Conservation (phyloP, 2,329 filamentous ascomycete species). For the Cadophora sp. region DNA sequence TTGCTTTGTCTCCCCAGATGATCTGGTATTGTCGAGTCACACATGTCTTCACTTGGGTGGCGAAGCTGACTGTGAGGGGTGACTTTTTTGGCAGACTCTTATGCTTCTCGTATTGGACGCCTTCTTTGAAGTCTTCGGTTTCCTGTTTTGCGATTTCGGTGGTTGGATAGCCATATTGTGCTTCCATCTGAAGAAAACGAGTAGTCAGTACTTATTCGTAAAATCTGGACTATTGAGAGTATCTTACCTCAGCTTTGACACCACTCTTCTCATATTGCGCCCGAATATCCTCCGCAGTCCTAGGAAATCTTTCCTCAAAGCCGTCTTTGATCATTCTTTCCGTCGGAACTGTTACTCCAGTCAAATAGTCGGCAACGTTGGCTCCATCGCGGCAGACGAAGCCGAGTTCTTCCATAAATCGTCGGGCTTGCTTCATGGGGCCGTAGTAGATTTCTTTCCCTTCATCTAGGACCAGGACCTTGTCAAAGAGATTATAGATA, state of each 20-base stretch:
- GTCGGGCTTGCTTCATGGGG: constrained; percentile 60
- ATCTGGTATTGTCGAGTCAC: constrained; percentile 69
- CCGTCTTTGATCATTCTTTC: constrained; percentile 66
- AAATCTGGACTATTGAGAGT: constrained; percentile 49
- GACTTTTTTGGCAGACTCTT: constrained; percentile 59
- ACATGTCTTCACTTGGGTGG: constrained; percentile 61
- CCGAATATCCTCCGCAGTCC: constrained; percentile 52
- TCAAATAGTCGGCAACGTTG: constrained; percentile 71
- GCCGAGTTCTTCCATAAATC: constrained; percentile 70
- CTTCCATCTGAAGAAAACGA: constrained; percentile 64
- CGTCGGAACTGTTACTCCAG: constrained; percentile 58
- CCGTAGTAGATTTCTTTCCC: constrained; percentile 73
- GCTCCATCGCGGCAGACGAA: constrained; percentile 67
- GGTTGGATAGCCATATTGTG: constrained; percentile 63
- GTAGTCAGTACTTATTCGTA: constrained; percentile 48
- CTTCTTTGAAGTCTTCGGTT: constrained; percentile 58
- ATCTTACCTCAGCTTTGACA: neutral
- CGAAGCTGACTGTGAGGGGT: constrained; percentile 61
- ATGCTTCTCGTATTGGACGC: constrained; percentile 60
- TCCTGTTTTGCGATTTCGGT: constrained; percentile 52
- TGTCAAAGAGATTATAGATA: constrained; percentile 74
- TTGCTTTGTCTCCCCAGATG: constrained; percentile 68
- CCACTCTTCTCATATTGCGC: constrained; percentile 48
- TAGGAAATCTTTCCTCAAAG: constrained; percentile 51
- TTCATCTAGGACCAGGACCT: constrained; percentile 70